Base-by-base conservation (phyloP, 1,284 basidiomycete genomes). In the Ceratobasidium sp. region DNA sequence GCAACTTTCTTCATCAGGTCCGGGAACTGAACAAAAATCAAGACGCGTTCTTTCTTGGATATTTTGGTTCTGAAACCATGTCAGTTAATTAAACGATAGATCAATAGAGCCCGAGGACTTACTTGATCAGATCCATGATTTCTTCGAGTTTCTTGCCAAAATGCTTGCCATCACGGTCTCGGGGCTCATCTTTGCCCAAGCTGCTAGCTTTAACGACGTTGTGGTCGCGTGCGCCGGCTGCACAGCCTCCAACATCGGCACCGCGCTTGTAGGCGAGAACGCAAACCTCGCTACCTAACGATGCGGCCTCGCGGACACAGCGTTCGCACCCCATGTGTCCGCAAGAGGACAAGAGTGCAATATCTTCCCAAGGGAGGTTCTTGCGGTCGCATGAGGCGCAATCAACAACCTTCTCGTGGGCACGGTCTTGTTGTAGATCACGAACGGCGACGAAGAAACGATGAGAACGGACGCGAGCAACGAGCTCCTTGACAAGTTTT, bases 1-100 rank as follows among this genome's bases (percentile, higher is more conserved):
- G 91, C 91, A 53, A 98, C 94, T 85, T 97, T 98, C 83, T 91
- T 91, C 88, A 94, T 95, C 79, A 98, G 89, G 84, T 98, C 97
- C 10, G 92, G 93, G 89, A 97, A 98, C 83, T 98, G 97, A 15
- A 97, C 94, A 85, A 98, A 98, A 73, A 98, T 91, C 55, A 98
- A 89, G 15, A 97, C 90, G 2, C 95, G 92, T 81, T 98, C 95
- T 18, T 92, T 87, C 81, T 90, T 89, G 0, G 94, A 91, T 33
- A 97, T 90, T 53, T 87, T 84, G 73, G 90, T 89, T 83, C 93
- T 95, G 81, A 53, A 72, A 78, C 63, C 49, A 39, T 12, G 15
- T 13, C 12, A 5, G 6, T 67, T 58, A 12, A 66, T 4, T 42
- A 68, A 26, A 39, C 12, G 23, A 4, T 28, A 26, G 40, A 18